These are phyloP conservation scores for Grosmannia huntii DNA, from an alignment of 2,329 filamentous ascomycete species.

Conservation along the genomic window DNA sequence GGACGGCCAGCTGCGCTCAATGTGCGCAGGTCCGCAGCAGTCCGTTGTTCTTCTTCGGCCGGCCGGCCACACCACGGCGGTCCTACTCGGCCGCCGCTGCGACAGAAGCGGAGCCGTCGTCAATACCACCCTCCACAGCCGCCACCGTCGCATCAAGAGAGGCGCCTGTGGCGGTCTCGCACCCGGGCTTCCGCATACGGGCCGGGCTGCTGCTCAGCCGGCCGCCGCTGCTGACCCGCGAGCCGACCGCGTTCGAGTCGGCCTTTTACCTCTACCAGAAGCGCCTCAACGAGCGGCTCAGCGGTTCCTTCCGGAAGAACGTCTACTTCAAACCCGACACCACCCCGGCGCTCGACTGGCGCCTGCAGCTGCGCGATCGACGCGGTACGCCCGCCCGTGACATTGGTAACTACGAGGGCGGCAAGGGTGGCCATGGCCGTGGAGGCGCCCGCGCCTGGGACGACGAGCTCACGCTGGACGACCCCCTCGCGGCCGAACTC, in stretches of 20 bases:
- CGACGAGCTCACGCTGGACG: slow-evolving; percentile 74
- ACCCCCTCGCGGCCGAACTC: slow-evolving; percentile 36
- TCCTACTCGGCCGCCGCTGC: slow-evolving; percentile 22
- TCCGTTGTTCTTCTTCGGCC: background rate
- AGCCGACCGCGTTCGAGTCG: slow-evolving; percentile 78
- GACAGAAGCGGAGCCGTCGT: slow-evolving; percentile 13
- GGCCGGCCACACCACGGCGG: slow-evolving; percentile 10
- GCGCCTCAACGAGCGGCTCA: slow-evolving; percentile 83
- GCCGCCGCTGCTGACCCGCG: slow-evolving; percentile 72
- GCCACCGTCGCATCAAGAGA: slow-evolving; percentile 15
- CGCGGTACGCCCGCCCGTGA: slow-evolving; percentile 65
- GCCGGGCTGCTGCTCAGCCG: slow-evolving; percentile 75
- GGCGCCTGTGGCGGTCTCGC: slow-evolving; percentile 5
- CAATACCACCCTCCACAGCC: slow-evolving; percentile 18
- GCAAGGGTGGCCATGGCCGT: slow-evolving; percentile 15
- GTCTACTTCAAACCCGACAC: slow-evolving; percentile 95
- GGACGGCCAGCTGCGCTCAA: slow-evolving; percentile 17
- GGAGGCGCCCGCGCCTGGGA: slow-evolving; percentile 61
- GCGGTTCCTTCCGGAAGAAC: slow-evolving; percentile 73
- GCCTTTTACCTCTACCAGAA: slow-evolving; percentile 96
- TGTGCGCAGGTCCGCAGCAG: slow-evolving; percentile 16
- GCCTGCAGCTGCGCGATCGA: slow-evolving; percentile 68
- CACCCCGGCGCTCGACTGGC: slow-evolving; percentile 76
- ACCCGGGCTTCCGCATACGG: slow-evolving; percentile 32
- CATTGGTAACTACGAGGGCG: slow-evolving; percentile 64